Evolutionary conservation across 371 early-diverging fungal genomes (phyloP).

Genomic region (Apophysomyces ossiformis): DNA sequence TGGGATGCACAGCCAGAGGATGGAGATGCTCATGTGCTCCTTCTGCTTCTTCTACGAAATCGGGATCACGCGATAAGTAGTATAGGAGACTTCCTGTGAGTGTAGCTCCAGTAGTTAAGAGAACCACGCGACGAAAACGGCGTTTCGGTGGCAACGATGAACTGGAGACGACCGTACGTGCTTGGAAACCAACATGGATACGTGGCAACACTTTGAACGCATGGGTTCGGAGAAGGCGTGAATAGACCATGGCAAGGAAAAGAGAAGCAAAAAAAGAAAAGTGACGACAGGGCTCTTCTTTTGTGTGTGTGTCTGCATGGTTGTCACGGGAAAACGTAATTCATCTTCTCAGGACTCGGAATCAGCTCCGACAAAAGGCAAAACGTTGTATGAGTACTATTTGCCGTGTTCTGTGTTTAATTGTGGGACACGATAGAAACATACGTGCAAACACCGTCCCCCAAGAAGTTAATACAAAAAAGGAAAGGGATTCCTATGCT

Average conservation of each 20-base stretch:
- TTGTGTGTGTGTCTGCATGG: too few species aligned
- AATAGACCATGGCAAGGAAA: neutral
- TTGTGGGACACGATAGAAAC: too few species aligned
- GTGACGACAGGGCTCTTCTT: too few species aligned
- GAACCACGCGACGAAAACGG: neutral
- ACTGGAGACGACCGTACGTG: neutral
- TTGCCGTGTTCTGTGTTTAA: too few species aligned
- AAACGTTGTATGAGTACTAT: too few species aligned
- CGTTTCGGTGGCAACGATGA: neutral
- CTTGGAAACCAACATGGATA: neutral
- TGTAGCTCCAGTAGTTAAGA: neutral
- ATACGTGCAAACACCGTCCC: too few species aligned
- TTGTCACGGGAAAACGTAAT: too few species aligned
- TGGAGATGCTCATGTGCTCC: slow-evolving; percentile 36
- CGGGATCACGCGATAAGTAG: slow-evolving; percentile 31
- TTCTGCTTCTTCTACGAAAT: slow-evolving; percentile 22
- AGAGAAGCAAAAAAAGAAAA: neutral
- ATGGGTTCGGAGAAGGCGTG: neutral
- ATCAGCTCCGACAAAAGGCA: too few species aligned
- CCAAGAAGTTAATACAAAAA: too few species aligned
- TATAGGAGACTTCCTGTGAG: slow-evolving; percentile 14
- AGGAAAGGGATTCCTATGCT: too few species aligned
- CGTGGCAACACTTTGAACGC: neutral
- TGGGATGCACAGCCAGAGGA: slow-evolving; percentile 38
- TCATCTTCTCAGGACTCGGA: too few species aligned